Evolutionary conservation across 768 basidiomycete genomes (phyloP), one percentile per base, ranked within the genome.

Genomic region (Xerocomus spinulosus): DNA sequence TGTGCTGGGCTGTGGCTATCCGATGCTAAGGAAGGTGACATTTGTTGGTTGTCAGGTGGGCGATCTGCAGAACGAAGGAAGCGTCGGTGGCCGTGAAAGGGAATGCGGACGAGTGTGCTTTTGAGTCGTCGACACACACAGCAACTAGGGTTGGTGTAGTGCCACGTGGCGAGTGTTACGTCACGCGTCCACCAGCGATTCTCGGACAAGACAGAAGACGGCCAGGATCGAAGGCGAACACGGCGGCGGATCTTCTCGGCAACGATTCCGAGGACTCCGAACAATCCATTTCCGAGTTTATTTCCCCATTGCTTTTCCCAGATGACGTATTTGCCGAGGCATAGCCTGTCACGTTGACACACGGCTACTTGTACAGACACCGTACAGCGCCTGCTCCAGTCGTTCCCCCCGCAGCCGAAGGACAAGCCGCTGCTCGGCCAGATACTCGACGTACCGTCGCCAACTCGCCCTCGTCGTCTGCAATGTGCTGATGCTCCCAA

Each of bases 401-500:
- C 68, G 61, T 7, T 73, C 63, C 57, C 55, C 81, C 67, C 39
- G 53, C 25, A 84, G 67, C 33, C 62, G 69, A 25, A 82, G 58
- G 15, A 87, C 83, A 59, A 83, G 62, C 28, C 72, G 75, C 13
- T 71, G 66, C 24, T 77, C 73, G 12, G 66, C 61, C 58, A 87
- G 55, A 62, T 75, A 86, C 44, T 79, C 64, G 20, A 76, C 76
- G 59, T 82, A 86, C n/a, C n/a, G n/a, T 62, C 9, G 35, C 35
- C 55, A 68, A 58, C 62, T 69, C 74, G 18, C 82, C 74, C 32
- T 71, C 69, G n/a, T n/a, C n/a, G n/a, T n/a, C 51, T 71, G 69
- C 47, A 91, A 70, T 14, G 89, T 91, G 50, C 69, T 70, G 49
- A 87, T 70, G 50, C 76, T 90, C 29, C 91, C 90, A 4, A 92